These are phyloP conservation scores for Plasmodium fragile DNA, from an alignment of 169 alveolate genomes.

Conservation along the genomic window DNA sequence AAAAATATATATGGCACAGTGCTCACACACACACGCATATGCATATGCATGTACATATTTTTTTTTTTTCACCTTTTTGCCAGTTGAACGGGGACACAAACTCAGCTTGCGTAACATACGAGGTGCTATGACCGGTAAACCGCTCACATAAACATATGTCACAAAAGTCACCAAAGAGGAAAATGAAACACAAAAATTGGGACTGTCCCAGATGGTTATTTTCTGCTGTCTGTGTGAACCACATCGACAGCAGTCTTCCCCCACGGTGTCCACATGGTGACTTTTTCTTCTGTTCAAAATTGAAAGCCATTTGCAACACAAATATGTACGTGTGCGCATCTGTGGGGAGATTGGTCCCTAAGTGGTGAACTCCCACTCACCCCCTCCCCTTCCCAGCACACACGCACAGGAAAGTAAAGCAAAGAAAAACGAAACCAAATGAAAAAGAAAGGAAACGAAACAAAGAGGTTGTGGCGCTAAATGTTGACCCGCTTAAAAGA, in stretches of 20 bases:
- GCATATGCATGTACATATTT: background rate
- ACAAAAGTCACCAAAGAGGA: background rate
- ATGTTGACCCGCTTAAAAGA: conserved; percentile 62
- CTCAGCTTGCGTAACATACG: background rate
- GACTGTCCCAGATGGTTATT: background rate
- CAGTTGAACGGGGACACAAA: background rate
- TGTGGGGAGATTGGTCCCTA: background rate
- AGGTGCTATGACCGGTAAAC: background rate
- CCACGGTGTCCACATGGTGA: background rate
- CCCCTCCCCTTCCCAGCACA: background rate
- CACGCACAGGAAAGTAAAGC: background rate
- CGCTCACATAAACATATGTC: background rate
- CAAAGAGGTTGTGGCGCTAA: background rate
- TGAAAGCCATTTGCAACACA: background rate
- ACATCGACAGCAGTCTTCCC: background rate
- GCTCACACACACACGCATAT: background rate
- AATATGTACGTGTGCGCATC: background rate
- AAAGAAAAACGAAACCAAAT: background rate
- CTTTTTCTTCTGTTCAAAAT: background rate
- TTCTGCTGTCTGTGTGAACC: background rate
- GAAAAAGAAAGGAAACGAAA: background rate
- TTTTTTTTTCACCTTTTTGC: background rate
- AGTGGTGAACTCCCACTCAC: background rate
- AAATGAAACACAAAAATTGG: background rate
- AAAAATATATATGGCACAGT: background rate